phyloP scores from a whole-genome alignment of 139 green algal species.

The Coelastrella sp. region DNA sequence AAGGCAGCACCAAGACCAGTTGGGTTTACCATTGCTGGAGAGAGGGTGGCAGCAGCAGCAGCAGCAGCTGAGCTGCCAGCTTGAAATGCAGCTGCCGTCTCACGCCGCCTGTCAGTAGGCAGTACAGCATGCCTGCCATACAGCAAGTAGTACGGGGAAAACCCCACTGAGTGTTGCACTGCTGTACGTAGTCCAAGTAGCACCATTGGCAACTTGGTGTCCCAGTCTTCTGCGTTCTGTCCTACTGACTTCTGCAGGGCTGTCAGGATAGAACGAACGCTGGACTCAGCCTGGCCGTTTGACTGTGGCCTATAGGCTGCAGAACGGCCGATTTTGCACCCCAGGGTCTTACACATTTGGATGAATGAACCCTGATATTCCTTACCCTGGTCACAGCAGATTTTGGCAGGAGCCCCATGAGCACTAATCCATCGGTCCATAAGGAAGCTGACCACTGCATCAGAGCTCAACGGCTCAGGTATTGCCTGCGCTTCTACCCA shows the following conservation, averaged over 20 bases:
- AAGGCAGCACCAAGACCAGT: too few species aligned
- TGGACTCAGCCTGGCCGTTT: slow-evolving; percentile 10
- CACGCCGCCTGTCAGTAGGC: background rate
- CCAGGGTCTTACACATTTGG: background rate
- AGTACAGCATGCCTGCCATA: slow-evolving; percentile 1
- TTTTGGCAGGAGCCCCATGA: background rate
- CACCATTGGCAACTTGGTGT: slow-evolving; percentile 2
- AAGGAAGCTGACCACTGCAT: background rate
- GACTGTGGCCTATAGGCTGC: background rate
- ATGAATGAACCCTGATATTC: background rate
- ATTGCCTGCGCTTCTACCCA: background rate
- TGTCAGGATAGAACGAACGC: background rate
- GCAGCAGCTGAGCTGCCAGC: too few species aligned
- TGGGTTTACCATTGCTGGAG: too few species aligned
- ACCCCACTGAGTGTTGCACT: background rate
- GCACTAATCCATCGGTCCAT: background rate
- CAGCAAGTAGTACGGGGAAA: background rate
- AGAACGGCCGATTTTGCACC: background rate
- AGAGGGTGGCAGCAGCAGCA: too few species aligned
- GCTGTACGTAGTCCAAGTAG: background rate
- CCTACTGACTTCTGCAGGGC: background rate
- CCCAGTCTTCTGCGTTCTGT: slow-evolving; percentile 13
- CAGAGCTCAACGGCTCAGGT: background rate
- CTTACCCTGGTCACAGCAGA: background rate
- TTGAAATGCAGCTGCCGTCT: background rate